Percentiles rank a stretch among this genome's conserved stretches.
phyloP scores from a whole-genome alignment of 2,329 filamentous ascomycete species.

The Stachybotrys elegans region DNA sequence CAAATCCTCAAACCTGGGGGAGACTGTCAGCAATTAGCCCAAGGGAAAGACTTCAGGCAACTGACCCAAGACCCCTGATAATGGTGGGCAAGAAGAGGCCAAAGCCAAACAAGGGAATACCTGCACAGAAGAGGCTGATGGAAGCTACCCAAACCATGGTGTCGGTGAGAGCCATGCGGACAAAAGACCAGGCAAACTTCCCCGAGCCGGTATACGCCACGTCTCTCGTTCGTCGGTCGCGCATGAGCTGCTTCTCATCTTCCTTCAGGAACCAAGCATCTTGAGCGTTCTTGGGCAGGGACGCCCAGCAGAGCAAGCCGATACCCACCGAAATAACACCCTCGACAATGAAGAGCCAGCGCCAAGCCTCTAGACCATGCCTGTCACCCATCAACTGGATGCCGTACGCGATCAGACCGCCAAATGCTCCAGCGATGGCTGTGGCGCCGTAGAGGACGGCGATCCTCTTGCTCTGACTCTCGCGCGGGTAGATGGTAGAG shows the following conservation, averaged over 20 bases:
- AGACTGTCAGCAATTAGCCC: no score
- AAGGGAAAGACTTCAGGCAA: no score
- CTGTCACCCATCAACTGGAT: constrained; percentile 36
- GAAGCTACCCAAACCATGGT: constrained; percentile 26
- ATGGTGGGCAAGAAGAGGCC: constrained; percentile 30
- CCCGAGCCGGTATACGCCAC: constrained; percentile 14
- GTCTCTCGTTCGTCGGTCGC: constrained; percentile 17
- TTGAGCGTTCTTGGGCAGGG: constrained; percentile 39
- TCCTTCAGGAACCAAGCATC: constrained; percentile 38
- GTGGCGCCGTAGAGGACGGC: constrained; percentile 24
- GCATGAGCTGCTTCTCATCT: constrained; percentile 29
- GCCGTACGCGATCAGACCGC: constrained; percentile 22
- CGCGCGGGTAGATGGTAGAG: constrained; percentile 26
- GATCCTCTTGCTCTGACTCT: constrained; percentile 25
- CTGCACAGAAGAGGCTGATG: constrained; percentile 21
- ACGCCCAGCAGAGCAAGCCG: constrained; percentile 26
- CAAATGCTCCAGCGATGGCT: constrained; percentile 22
- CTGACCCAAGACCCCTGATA: constrained; percentile 26
- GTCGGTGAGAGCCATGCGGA: constrained; percentile 15
- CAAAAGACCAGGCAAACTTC: constrained; percentile 16
- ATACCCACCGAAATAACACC: constrained; percentile 28
- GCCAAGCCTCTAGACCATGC: constrained; percentile 41
- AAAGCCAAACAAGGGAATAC: constrained; percentile 28
- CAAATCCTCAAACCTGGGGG: no score
- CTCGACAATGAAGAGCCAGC: constrained; percentile 46